Percentiles rank a stretch among this genome's conserved stretches.
phyloP scores from a whole-genome alignment of 2,329 filamentous ascomycete genomes.

The Fusarium anguioides region DNA sequence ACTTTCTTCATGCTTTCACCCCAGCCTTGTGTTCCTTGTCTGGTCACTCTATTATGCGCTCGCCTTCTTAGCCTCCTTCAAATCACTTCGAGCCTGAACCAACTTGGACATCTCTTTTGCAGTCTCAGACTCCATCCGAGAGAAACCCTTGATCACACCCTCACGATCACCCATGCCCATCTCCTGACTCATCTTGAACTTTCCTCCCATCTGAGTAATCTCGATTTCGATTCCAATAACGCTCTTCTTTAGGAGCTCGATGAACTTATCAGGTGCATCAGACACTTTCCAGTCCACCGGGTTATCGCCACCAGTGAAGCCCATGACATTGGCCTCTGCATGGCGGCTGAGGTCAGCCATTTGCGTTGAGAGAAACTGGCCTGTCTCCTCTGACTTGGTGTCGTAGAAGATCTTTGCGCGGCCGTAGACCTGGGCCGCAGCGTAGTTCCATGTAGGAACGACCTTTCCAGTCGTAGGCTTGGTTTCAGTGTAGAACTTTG shows the following conservation, averaged over 20 bases:
- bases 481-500: constrained; percentile 74
- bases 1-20: neutral
- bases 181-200: constrained; percentile 77
- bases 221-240: constrained; percentile 71
- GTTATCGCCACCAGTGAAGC: constrained; percentile 55
- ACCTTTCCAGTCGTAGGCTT: constrained; percentile 74
- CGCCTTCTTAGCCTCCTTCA: constrained; percentile 40
- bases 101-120: constrained; percentile 48
- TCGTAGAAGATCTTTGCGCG: constrained; percentile 65
- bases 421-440: constrained; percentile 73
- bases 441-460: constrained; percentile 78
- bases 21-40: neutral
- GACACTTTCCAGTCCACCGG: constrained; percentile 63
- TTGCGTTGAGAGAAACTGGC: constrained; percentile 59
- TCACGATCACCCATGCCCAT: constrained; percentile 61
- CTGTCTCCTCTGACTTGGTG: constrained; percentile 56
- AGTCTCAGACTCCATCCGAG: constrained; percentile 47
- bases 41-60: neutral
- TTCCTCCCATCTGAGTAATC: constrained; percentile 66
- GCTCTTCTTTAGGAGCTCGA: constrained; percentile 66
- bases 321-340: constrained; percentile 67
- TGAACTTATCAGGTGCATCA: constrained; percentile 67
- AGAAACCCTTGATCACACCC: constrained; percentile 69
- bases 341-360: constrained; percentile 63
- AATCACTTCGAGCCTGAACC: constrained; percentile 47